Percentiles rank a stretch among this genome's conserved stretches.
Evolutionary conservation across 2,329 filamentous ascomycete genomes (phyloP).

Genomic region (Ophiocordyceps robertsii): DNA sequence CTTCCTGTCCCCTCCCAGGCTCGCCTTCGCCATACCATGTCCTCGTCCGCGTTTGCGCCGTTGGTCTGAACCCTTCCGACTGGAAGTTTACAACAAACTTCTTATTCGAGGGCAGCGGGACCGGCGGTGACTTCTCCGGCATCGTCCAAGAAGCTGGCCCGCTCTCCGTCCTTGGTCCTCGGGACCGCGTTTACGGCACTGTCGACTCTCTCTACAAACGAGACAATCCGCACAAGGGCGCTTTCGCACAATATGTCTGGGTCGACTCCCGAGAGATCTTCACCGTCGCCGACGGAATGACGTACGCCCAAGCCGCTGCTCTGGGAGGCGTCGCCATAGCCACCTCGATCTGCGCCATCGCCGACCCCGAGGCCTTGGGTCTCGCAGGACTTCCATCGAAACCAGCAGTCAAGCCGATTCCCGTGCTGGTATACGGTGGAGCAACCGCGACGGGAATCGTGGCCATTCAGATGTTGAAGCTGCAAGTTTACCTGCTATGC

Average conservation of each 20-base stretch:
- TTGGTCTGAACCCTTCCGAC: slow-evolving; percentile 14
- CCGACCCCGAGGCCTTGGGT: not conserved
- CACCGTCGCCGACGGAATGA: no score
- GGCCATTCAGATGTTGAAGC: slow-evolving; percentile 13
- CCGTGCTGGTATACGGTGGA: slow-evolving; percentile 16
- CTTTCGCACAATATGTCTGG: not conserved
- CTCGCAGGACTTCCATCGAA: slow-evolving; percentile 3
- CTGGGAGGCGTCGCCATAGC: not conserved
- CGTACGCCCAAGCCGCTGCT: not conserved
- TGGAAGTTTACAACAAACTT: no score
- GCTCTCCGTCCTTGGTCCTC: not conserved
- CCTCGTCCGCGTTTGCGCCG: slow-evolving; percentile 9
- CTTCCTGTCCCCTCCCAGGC: not conserved
- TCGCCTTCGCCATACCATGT: slow-evolving; percentile 2
- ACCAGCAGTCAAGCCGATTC: slow-evolving; percentile 1
- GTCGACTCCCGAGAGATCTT: not conserved
- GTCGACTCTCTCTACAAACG: not conserved
- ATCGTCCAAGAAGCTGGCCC: slow-evolving; percentile 4
- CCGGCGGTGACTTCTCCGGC: slow-evolving; percentile 14
- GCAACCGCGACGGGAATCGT: slow-evolving; percentile 14
- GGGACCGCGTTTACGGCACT: not conserved
- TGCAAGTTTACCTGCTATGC: slow-evolving; percentile 5
- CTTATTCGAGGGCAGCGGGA: slow-evolving; percentile 2
- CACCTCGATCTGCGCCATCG: not conserved
- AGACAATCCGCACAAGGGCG: not conserved